These are phyloP conservation scores for Mycena vulgaris DNA, from an alignment of 768 basidiomycete species.

Conservation along the genomic window DNA sequence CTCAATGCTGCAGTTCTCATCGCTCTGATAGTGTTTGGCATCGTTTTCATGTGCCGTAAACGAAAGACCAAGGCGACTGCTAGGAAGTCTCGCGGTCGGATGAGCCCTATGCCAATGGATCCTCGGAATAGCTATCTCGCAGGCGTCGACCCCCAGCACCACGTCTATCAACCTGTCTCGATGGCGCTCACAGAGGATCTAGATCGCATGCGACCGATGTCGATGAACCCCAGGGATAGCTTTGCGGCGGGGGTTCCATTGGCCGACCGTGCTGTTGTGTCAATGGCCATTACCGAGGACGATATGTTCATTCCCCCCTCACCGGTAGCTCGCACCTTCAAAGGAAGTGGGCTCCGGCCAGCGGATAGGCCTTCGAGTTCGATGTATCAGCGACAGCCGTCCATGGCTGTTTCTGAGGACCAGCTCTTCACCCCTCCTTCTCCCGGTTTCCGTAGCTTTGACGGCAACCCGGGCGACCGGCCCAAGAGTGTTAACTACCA, in stretches of 20 bases:
- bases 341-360: conserved; percentile 35
- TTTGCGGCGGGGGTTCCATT: conserved; percentile 37
- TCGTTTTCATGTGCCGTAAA: conserved; percentile 68
- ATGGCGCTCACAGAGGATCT: conserved; percentile 71
- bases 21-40: conserved; percentile 67
- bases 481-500: conserved; percentile 33
- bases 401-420: conserved; percentile 59
- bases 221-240: conserved; percentile 35
- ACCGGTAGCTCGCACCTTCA: conserved; percentile 33
- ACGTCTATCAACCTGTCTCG: conserved; percentile 83
- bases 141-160: conserved; percentile 50
- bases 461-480: conserved; percentile 44
- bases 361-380: conserved; percentile 32
- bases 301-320: conserved; percentile 36
- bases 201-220: conserved; percentile 37
- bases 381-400: conserved; percentile 38
- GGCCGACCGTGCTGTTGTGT: conserved; percentile 35
- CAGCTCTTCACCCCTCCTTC: conserved; percentile 70
- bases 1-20: conserved; percentile 83
- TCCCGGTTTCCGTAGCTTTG: conserved; percentile 67
- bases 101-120: conserved; percentile 73
- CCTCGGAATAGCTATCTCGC: conserved; percentile 60
- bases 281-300: conserved; percentile 38
- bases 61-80: conserved; percentile 50
- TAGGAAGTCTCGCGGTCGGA: conserved; percentile 58